A percentile compares a stretch with the other conserved stretches of the same genome.
Evolutionary conservation across 768 basidiomycete species (phyloP).

Genomic region (Antrodiella citrinella): DNA sequence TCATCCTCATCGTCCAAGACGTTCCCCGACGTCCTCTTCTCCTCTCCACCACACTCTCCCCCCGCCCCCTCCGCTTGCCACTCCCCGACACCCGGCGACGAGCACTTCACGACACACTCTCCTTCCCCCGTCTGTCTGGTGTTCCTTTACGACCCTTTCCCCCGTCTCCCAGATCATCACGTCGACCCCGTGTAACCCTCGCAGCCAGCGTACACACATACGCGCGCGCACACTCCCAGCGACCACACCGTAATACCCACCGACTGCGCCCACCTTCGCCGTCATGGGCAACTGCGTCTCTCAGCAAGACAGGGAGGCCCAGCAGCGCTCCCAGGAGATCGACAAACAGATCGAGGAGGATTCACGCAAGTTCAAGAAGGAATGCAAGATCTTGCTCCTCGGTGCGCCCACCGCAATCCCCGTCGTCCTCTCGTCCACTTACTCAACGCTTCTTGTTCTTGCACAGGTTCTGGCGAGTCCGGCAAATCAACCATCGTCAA

Average conservation of each 20-base stretch:
- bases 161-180: neutral
- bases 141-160: neutral
- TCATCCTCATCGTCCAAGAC: neutral
- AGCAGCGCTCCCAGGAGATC: conserved; percentile 62
- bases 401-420: conserved; percentile 40
- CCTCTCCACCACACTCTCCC: neutral
- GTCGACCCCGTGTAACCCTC: neutral
- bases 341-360: conserved; percentile 86
- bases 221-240: neutral
- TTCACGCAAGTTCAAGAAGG: conserved; percentile 67
- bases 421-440: neutral
- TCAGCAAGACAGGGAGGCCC: conserved; percentile 46
- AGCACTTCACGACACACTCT: neutral
- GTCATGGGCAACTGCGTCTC: conserved; percentile 68
- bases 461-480: conserved; percentile 83
- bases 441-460: neutral
- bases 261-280: conserved; percentile 3
- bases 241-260: neutral
- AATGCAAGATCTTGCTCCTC: conserved; percentile 90
- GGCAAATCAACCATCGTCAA: conserved; percentile 96
- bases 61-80: neutral
- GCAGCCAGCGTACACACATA: neutral
- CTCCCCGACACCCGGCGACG: neutral
- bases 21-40: neutral
- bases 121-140: neutral